Conservation (phyloP, 805 yeast genomes). For the Starmerella khaoyaiensis region DNA sequence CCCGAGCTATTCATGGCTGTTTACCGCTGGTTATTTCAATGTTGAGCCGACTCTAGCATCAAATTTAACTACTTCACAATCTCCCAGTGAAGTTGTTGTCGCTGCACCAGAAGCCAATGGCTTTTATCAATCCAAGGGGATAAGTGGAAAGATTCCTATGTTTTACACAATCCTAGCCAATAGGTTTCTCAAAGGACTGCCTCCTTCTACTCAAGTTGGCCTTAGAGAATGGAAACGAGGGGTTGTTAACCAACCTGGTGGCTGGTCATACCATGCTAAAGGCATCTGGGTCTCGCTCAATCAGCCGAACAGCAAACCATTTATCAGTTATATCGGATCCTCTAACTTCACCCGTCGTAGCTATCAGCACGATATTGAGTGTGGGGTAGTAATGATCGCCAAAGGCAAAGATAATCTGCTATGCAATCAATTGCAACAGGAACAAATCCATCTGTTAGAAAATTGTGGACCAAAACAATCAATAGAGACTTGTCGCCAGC, state of each 20-base stretch:
- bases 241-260: conserved; percentile 60
- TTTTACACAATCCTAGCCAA: conserved; percentile 73
- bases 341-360: conserved; percentile 89
- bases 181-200: conserved; percentile 46
- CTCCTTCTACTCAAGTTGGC: conserved; percentile 36
- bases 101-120: conserved; percentile 95
- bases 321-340: conserved; percentile 75
- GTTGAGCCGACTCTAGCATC: conserved; percentile 62
- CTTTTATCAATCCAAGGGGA: conserved; percentile 71
- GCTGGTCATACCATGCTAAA: conserved; percentile 98
- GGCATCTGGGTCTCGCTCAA: conserved; percentile 61
- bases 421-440: background rate
- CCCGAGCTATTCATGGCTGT: conserved; percentile 50
- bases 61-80: conserved; percentile 38
- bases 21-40: conserved; percentile 95
- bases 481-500: background rate
- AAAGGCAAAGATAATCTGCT: background rate
- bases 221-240: conserved; percentile 84
- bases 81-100: conserved; percentile 51
- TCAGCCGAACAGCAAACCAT: conserved; percentile 33
- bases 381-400: conserved; percentile 72
- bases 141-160: conserved; percentile 69
- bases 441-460: conserved; percentile 2
- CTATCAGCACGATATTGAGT: conserved; percentile 74
- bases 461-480: conserved; percentile 3